Evolutionary conservation across 2,329 filamentous ascomycete genomes (phyloP), one percentile per base, ranked within the genome.

Genomic region (Neoarthrinium moseri): DNA sequence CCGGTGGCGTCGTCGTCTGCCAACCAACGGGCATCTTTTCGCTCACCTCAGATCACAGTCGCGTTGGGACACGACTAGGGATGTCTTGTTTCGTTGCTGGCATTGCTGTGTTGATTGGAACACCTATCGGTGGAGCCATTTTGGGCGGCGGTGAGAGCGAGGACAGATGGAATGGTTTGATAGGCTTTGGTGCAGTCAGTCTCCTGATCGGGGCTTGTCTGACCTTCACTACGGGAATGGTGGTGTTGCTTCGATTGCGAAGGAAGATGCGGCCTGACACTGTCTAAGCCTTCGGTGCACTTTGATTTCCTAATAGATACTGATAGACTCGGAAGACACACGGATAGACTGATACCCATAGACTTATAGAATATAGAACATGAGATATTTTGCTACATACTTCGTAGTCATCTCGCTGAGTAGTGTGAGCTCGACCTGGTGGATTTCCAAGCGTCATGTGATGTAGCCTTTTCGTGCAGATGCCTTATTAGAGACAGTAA

Each of bases 51-150:
- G 69, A 74, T 33, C 57, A 68, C 53, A 54, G 60, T 40, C 50
- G 51, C 10, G 50, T 63, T 13, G 68, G 68, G 18, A 65, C 62
- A 4, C 47, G 68, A 27, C 60, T 69, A 24, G 68, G 68, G 6
- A 69, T 70, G 66, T 57, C 48, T 15, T 54, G 57, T 23, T 52
- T 55, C 29, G 45, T 50, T 11, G 46, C 47, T 23, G 53, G 56
- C 67, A 61, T 81, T 69, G 5, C 77, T 70, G 34, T 78, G 71
- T 55, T 81, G 68, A 50, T 78, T 20, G 55, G 61, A 13, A 80
- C 30, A 62, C 68, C 33, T 66, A 76, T 47, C 71, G 71, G 55
- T 71, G 60, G 78, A 6, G 43, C 35, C 15, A 45, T 45, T 11
- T 26, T 45, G 18, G 43, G 43, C 6, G 23, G 15, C 12, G 43